Evolutionary conservation across 257 asterid genomes (phyloP).

Genomic region (Nicotiana benthamiana): DNA sequence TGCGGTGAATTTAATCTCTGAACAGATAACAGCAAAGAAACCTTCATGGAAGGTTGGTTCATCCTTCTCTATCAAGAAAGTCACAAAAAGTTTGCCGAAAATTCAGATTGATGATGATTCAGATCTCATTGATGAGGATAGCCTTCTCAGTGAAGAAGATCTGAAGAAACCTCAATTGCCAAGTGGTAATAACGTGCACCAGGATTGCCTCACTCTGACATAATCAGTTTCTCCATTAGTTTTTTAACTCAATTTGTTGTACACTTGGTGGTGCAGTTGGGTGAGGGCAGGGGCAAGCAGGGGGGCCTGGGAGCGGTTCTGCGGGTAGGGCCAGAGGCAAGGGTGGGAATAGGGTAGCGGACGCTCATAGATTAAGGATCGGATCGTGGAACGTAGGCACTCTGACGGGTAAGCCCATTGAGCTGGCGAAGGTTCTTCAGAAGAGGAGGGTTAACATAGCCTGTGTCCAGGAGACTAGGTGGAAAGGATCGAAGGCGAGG

Average conservation of each 20-base stretch:
- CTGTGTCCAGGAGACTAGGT: no score
- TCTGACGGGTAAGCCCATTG: no score
- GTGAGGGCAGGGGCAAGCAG: no score
- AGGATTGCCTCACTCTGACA: neutral
- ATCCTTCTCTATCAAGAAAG: conserved; percentile 65
- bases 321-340: no score
- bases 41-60: conserved; percentile 94
- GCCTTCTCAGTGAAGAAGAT: conserved; percentile 89
- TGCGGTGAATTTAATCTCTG: neutral
- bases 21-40: conserved; percentile 65
- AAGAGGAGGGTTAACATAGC: no score
- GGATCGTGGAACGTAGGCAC: no score
- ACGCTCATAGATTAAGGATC: no score
- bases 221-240: neutral
- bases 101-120: conserved; percentile 71
- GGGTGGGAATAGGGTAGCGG: conserved; percentile 14
- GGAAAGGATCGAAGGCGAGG: no score
- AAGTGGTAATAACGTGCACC: conserved; percentile 33
- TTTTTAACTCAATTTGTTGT: neutral
- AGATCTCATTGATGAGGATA: conserved; percentile 93
- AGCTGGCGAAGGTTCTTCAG: no score
- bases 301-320: no score
- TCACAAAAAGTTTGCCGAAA: conserved; percentile 41
- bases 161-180: conserved; percentile 77
- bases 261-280: conserved; percentile 21